Conservation (phyloP, 192 early-diverging fungal genomes). For the Coemansia furcata region DNA sequence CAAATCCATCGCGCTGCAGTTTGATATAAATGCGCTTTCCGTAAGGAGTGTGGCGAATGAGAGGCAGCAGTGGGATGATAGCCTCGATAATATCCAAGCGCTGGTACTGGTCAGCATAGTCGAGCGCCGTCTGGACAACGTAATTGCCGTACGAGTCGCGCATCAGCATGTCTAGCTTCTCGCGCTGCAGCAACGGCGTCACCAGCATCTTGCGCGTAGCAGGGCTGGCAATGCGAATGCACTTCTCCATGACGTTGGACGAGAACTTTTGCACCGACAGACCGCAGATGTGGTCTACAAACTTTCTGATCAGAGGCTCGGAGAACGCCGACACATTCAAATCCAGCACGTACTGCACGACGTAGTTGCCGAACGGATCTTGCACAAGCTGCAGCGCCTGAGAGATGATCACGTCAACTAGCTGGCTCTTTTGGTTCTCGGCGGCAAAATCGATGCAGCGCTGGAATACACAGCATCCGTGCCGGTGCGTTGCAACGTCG, state of each 20-base stretch:
- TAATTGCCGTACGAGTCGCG: conserved; percentile 89
- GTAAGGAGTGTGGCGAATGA: conserved; percentile 83
- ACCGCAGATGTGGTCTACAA: conserved; percentile 71
- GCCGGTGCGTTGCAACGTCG: conserved; percentile 86
- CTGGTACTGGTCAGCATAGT: conserved; percentile 73
- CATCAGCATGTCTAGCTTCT: conserved; percentile 73
- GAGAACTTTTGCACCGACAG: conserved; percentile 89
- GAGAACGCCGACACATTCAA: conserved; percentile 65
- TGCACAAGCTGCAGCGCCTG: conserved; percentile 76
- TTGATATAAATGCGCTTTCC: conserved; percentile 86
- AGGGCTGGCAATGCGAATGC: conserved; percentile 75
- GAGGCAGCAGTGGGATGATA: conserved; percentile 74
- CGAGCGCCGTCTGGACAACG: conserved; percentile 86
- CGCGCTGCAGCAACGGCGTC: conserved; percentile 71
- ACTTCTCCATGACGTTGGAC: conserved; percentile 93
- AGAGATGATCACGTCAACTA: conserved; percentile 73
- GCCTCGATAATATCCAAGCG: conserved; percentile 71
- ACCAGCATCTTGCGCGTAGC: conserved; percentile 69
- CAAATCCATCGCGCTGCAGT: conserved; percentile 58
- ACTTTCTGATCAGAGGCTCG: conserved; percentile 68
- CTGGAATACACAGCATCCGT: conserved; percentile 90
- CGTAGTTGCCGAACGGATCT: conserved; percentile 92
- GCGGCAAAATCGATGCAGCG: conserved; percentile 85
- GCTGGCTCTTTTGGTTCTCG: conserved; percentile 66
- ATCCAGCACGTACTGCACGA: conserved; percentile 89